Conservation (phyloP, 345 rosid species). For the Bruguiera sexangula region DNA sequence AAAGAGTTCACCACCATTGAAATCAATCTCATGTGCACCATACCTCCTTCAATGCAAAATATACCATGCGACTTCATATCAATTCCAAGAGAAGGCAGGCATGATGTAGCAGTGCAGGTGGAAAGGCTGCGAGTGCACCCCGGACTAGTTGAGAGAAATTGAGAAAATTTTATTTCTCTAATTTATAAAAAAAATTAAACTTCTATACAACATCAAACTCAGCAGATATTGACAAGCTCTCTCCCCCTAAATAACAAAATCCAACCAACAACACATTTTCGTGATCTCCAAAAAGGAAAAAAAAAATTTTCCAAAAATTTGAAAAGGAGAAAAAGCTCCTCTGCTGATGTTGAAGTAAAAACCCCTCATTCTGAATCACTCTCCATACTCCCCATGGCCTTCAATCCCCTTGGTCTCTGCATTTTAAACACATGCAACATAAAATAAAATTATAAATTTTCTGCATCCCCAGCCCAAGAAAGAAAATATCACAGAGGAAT, state of each 20-base stretch:
- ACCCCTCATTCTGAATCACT: conserved; percentile 56
- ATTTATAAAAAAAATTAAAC: neutral
- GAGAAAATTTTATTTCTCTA: neutral
- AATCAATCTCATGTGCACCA: no score
- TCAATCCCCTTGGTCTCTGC: conserved; percentile 78
- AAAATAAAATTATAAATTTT: neutral
- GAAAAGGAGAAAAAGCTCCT: neutral
- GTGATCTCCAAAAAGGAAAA: neutral
- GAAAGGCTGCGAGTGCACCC: no score
- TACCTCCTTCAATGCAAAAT: no score
- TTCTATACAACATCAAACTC: neutral
- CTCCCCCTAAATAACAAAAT: neutral
- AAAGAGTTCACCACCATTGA: no score
- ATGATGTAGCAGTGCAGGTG: no score
- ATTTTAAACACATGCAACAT: conserved; percentile 11
- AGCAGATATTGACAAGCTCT: neutral
- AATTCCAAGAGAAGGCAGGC: no score
- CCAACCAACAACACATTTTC: neutral
- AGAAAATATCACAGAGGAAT: no score
- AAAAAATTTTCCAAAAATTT: neutral
- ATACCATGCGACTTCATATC: no score
- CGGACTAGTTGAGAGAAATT: no score
- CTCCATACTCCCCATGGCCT: conserved; percentile 72
- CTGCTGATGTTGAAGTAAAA: neutral
- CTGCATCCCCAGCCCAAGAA: neutral